Evolutionary conservation across 768 basidiomycete species (phyloP), one percentile per base, ranked within the genome.

Genomic region (Boletus rubescentipes): DNA sequence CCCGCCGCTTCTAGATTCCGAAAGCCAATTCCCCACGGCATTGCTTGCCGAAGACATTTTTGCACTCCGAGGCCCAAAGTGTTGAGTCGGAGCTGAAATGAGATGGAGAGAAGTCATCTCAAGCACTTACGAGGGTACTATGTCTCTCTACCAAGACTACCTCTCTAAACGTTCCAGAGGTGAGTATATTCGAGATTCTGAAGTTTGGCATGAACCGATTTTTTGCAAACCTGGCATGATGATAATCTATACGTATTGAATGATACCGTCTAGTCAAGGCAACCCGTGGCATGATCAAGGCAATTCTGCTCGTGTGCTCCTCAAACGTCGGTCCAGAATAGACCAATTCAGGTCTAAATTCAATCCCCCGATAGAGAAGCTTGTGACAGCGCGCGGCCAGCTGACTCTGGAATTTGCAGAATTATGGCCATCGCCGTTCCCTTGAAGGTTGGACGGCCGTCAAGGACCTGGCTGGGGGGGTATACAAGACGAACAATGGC

Each of bases 381-480:
- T 15, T 20, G 12, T 41, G 39, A 46, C 39, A 40, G 23, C 23
- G 9, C n/a, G 9, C 6, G n/a, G 26, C n/a, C 39, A 41, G 21
- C 40, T 54, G 41, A 57, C 41, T 18, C 8, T n/a, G 35, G 31
- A 37, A 54, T 49, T 57, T 42, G 42, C n/a, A 18, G 48, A 10
- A 44, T n/a, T n/a, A n/a, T 16, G 30, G 21, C 15, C 20, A 6
- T 4, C 16, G 29, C 15, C 4, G 34, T 12, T 5, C 32, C 37
- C 12, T 15, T 15, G 10, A 31, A 34, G 15, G 35, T 26, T 8
- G 40, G 37, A 40, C 26, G 31, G 35, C n/a, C n/a, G n/a, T n/a
- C n/a, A 5, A 30, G 34, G 18, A 14, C 23, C 5, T 4, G 16
- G 1, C 6, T 15, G 11, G 20, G 32, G n/a, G 3, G 21, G 40